A percentile compares a stretch with the other conserved stretches of the same genome.
phyloP scores from a whole-genome alignment of 192 early-diverging fungal genomes.

The Haplosporangium gracile region DNA sequence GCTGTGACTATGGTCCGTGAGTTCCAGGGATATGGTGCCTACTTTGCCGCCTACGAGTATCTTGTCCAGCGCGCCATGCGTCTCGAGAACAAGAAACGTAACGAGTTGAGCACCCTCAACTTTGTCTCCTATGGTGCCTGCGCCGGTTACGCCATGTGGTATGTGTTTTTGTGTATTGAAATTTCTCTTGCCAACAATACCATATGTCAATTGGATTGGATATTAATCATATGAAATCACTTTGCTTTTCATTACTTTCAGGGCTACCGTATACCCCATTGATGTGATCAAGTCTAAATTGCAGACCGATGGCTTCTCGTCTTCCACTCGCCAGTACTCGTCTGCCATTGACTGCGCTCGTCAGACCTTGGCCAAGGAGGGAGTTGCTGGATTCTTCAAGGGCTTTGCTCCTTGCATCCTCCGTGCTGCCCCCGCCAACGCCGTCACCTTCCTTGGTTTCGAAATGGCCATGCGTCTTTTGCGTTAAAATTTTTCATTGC shows the following conservation, averaged over 20 bases:
- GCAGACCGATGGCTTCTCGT: conserved; percentile 90
- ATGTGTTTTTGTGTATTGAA: not conserved
- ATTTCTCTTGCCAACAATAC: not conserved
- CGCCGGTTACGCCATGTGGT: conserved; percentile 88
- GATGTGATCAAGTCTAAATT: conserved; percentile 96
- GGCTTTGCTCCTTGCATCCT: conserved; percentile 89
- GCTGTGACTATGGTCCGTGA: conserved; percentile 88
- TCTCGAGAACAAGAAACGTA: conserved; percentile 65
- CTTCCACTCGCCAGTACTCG: conserved; percentile 73
- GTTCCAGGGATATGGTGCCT: conserved; percentile 93
- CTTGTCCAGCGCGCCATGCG: conserved; percentile 86
- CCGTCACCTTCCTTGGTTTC: conserved; percentile 91
- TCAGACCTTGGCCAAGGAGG: conserved; percentile 84
- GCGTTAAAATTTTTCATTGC: conserved; percentile 22
- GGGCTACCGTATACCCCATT: conserved; percentile 88
- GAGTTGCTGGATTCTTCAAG: conserved; percentile 88
- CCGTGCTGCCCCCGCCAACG: conserved; percentile 95
- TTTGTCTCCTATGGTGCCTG: conserved; percentile 87
- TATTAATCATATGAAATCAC: not conserved
- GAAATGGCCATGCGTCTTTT: conserved; percentile 67
- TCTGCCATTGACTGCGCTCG: conserved; percentile 84
- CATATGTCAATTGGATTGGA: not conserved
- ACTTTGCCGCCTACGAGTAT: conserved; percentile 94
- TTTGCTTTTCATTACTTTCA: not conserved
- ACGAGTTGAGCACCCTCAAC: conserved; percentile 81